phyloP scores from a whole-genome alignment of 345 rosid genomes.

The Salix viminalis region DNA sequence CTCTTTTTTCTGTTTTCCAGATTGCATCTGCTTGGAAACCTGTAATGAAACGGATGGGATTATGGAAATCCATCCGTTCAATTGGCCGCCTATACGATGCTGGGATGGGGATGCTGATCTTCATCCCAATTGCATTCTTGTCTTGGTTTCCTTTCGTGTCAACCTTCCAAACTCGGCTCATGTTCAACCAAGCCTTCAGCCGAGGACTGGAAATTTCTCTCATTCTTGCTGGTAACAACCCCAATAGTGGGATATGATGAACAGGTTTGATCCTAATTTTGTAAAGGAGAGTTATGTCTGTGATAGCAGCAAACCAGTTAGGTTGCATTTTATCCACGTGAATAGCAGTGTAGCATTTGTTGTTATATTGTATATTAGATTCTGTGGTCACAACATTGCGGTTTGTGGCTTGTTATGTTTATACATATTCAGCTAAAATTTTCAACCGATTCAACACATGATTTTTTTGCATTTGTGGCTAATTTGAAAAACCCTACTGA shows the following conservation, averaged over 20 bases:
- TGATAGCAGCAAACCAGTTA: too few species aligned
- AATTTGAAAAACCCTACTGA: too few species aligned
- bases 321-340: too few species aligned
- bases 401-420: background rate
- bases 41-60: constrained; percentile 55
- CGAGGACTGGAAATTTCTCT: constrained; percentile 90
- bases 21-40: constrained; percentile 97
- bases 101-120: constrained; percentile 91
- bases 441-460: too few species aligned
- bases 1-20: constrained; percentile 32
- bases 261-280: background rate
- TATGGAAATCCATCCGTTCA: constrained; percentile 92
- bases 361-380: background rate
- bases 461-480: too few species aligned
- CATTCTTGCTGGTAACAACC: constrained; percentile 94
- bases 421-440: too few species aligned
- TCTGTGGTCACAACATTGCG: background rate
- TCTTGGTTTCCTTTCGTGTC: constrained; percentile 98
- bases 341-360: background rate
- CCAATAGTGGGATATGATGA: constrained; percentile 48
- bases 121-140: constrained; percentile 70
- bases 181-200: constrained; percentile 98
- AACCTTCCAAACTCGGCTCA: constrained; percentile 93
- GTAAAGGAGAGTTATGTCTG: too few species aligned
- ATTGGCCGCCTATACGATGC: constrained; percentile 83